These are phyloP conservation scores for Beauveria sp. DNA, from an alignment of 2,329 filamentous ascomycete genomes.

Conservation along the genomic window DNA sequence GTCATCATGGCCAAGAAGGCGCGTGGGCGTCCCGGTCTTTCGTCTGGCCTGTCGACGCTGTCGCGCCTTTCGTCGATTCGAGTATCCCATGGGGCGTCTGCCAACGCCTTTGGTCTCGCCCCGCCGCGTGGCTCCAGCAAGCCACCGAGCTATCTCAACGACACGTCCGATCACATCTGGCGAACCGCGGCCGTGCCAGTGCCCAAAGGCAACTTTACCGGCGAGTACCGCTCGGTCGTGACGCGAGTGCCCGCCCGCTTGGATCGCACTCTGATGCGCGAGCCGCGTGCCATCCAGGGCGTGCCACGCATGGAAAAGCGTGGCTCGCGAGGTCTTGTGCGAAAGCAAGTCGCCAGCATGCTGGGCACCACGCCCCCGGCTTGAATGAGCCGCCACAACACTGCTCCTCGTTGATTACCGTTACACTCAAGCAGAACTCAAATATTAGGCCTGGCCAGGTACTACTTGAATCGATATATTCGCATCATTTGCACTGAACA, in stretches of 20 bases:
- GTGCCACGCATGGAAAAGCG: conserved; percentile 58
- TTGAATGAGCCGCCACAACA: conserved; percentile 12
- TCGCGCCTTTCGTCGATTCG: conserved; percentile 54
- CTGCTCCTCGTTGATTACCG: neutral
- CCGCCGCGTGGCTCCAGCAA: conserved; percentile 32
- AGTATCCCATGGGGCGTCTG: conserved; percentile 44
- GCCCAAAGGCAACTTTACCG: conserved; percentile 53
- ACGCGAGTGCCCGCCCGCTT: conserved; percentile 72
- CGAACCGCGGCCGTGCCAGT: conserved; percentile 56
- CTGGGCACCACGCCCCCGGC: conserved; percentile 34
- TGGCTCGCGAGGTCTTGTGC: conserved; percentile 40
- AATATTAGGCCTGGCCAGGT: neutral
- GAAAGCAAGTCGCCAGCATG: conserved; percentile 50
- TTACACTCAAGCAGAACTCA: neutral
- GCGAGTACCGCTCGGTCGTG: conserved; percentile 53
- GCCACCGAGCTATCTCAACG: conserved; percentile 55
- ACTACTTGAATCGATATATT: neutral
- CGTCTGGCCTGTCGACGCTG: conserved; percentile 43
- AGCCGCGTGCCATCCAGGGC: conserved; percentile 82
- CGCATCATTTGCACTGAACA: neutral
- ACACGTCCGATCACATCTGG: conserved; percentile 75
- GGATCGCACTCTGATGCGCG: conserved; percentile 81
- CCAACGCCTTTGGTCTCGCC: conserved; percentile 29
- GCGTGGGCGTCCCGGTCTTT: conserved; percentile 57
- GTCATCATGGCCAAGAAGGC: conserved; percentile 73